These are phyloP conservation scores for Calonectria pteridis DNA, from an alignment of 2,329 filamentous ascomycete genomes.

Conservation along the genomic window DNA sequence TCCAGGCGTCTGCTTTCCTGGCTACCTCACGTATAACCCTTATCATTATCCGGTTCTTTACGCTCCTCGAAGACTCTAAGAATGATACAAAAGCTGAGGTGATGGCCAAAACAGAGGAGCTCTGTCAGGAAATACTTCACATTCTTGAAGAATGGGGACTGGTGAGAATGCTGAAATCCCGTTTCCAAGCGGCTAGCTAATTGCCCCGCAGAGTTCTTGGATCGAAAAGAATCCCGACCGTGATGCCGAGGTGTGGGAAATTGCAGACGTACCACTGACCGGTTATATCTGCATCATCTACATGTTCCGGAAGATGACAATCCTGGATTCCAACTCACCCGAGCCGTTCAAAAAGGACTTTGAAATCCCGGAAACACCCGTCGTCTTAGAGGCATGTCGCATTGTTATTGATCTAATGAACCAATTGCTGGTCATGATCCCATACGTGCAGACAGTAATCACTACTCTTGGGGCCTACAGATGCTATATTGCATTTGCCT, in stretches of 20 bases:
- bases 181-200: neutral
- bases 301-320: constrained; percentile 49
- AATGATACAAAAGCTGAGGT: constrained; percentile 38
- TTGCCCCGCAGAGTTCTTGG: constrained; percentile 38
- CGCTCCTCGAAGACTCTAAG: constrained; percentile 41
- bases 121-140: constrained; percentile 44
- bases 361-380: constrained; percentile 46
- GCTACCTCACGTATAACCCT: constrained; percentile 46
- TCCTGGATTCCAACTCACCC: constrained; percentile 44
- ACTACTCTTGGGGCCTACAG: constrained; percentile 44
- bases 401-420: constrained; percentile 37
- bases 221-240: constrained; percentile 32
- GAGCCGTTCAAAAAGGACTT: constrained; percentile 42
- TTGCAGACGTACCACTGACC: constrained; percentile 46
- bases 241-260: constrained; percentile 43
- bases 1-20: constrained; percentile 44
- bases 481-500: constrained; percentile 46
- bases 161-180: constrained; percentile 22
- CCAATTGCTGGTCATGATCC: constrained; percentile 35
- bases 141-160: constrained; percentile 46
- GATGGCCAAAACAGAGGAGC: constrained; percentile 42
- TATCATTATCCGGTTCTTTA: constrained; percentile 47
- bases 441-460: constrained; percentile 42
- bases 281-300: constrained; percentile 49
- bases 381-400: constrained; percentile 44